Evolutionary conservation across 331 rosid species (phyloP).

Genomic region (Rhamnella rubrinervis): DNA sequence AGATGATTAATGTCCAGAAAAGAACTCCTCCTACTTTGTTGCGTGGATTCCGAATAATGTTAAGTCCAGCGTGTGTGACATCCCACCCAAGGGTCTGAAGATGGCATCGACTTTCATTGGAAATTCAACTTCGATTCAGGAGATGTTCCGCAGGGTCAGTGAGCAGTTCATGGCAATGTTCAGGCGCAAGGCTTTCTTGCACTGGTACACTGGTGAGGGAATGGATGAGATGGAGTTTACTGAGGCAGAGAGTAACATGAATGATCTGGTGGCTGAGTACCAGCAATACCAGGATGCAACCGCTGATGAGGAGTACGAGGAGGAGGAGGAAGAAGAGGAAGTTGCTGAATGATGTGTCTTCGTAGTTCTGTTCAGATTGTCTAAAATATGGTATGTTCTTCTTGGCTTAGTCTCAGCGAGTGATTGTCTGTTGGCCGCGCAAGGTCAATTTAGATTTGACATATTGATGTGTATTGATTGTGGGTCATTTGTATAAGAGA

Average conservation of each 20-base stretch:
- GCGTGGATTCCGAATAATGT: conserved; percentile 84
- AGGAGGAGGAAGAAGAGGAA: conserved; percentile 56
- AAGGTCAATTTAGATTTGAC: conserved; percentile 38
- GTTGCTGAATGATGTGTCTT: conserved; percentile 40
- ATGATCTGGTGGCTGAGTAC: conserved; percentile 79
- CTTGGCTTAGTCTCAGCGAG: conserved; percentile 29
- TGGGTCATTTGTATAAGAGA: conserved; percentile 37
- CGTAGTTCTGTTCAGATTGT: conserved; percentile 15
- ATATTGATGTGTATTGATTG: conserved; percentile 31
- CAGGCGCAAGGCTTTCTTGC: conserved; percentile 87
- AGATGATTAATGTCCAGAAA: conserved; percentile 79
- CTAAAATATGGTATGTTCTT: conserved; percentile 13
- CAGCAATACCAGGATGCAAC: conserved; percentile 87
- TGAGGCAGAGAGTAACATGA: conserved; percentile 88
- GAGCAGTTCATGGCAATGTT: conserved; percentile 90
- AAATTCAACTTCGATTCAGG: conserved; percentile 78
- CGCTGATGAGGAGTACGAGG: conserved; percentile 49
- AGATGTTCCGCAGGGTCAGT: conserved; percentile 84
- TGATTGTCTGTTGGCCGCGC: conserved; percentile 31
- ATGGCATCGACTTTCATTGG: conserved; percentile 74
- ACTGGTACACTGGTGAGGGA: conserved; percentile 88
- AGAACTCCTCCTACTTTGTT: conserved; percentile 79
- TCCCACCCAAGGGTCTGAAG: conserved; percentile 70
- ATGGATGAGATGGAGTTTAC: conserved; percentile 94
- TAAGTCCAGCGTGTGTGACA: conserved; percentile 78